Evolutionary conservation across 495 filamentous ascomycete genomes (phyloP).

Genomic region (Talaromyces stipitatus): DNA sequence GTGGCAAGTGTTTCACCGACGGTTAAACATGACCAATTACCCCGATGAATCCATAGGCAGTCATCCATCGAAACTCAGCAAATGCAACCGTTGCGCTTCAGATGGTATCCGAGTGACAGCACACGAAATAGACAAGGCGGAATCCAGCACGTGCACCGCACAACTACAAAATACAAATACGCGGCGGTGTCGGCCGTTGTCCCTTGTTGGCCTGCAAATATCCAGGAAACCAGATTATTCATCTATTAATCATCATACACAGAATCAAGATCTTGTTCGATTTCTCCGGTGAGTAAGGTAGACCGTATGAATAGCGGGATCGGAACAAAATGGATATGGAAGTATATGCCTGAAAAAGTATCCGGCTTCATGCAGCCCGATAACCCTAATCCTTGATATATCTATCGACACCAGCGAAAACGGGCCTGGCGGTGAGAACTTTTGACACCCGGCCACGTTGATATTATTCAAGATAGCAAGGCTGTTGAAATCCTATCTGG

Average conservation of each 20-base stretch:
- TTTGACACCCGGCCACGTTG: background rate
- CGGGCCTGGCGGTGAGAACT: background rate
- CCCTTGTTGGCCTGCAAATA: background rate
- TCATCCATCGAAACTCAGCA: background rate
- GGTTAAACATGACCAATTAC: background rate
- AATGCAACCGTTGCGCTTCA: background rate
- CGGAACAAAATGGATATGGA: background rate
- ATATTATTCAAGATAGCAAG: background rate
- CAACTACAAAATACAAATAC: no score
- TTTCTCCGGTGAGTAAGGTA: no score
- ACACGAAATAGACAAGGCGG: background rate
- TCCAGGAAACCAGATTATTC: no score
- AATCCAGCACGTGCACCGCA: background rate
- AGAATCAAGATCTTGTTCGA: background rate
- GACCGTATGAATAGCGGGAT: no score
- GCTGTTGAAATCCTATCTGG: background rate
- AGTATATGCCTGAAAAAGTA: background rate
- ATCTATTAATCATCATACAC: background rate
- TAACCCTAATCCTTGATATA: background rate
- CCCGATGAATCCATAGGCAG: background rate
- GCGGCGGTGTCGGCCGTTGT: background rate
- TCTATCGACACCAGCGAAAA: no score
- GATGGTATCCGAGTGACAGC: no score
- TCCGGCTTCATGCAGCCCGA: background rate
- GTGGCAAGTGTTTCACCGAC: background rate